A percentile compares a stretch with the other conserved stretches of the same genome.
Evolutionary conservation across 140 eudicot species (phyloP).

Genomic region (Erigeron philadelphicus): DNA sequence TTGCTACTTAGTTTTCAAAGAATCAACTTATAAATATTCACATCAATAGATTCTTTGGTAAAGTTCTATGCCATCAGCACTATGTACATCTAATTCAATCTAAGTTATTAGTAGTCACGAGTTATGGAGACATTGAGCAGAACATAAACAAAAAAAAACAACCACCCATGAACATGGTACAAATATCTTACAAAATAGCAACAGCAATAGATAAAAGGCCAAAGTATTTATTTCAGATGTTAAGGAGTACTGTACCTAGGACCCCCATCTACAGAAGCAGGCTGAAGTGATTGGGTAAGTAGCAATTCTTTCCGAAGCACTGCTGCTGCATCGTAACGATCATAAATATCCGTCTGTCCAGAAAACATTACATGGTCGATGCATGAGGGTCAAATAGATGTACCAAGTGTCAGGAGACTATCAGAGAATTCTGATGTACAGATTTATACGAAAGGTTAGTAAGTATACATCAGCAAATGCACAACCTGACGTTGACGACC

Average conservation of each 20-base stretch:
- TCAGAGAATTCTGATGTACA: neutral
- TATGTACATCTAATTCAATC: slow-evolving; percentile 16
- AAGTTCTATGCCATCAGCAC: slow-evolving; percentile 26
- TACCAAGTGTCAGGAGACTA: neutral
- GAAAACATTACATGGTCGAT: neutral
- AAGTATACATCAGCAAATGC: neutral
- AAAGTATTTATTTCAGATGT: neutral
- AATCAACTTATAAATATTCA: slow-evolving; percentile 23
- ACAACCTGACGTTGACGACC: slow-evolving; percentile 71
- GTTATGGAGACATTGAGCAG: too few relatives aligned
- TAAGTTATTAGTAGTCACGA: slow-evolving; percentile 14
- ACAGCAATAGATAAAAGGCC: neutral
- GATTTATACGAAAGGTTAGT: neutral
- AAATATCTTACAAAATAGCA: neutral
- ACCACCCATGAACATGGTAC: neutral
- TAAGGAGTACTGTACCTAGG: slow-evolving; percentile 50
- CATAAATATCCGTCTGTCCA: slow-evolving; percentile 68
- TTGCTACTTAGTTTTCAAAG: slow-evolving; percentile 59
- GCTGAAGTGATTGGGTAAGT: slow-evolving; percentile 55
- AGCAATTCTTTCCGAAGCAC: slow-evolving; percentile 66
- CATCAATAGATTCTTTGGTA: slow-evolving; percentile 23
- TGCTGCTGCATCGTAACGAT: slow-evolving; percentile 64
- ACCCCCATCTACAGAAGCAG: slow-evolving; percentile 69
- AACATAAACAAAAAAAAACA: neutral
- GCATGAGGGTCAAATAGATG: slow-evolving; percentile 1